Conservation (phyloP, 495 filamentous ascomycete species). For the Xylaria bambusicola region DNA sequence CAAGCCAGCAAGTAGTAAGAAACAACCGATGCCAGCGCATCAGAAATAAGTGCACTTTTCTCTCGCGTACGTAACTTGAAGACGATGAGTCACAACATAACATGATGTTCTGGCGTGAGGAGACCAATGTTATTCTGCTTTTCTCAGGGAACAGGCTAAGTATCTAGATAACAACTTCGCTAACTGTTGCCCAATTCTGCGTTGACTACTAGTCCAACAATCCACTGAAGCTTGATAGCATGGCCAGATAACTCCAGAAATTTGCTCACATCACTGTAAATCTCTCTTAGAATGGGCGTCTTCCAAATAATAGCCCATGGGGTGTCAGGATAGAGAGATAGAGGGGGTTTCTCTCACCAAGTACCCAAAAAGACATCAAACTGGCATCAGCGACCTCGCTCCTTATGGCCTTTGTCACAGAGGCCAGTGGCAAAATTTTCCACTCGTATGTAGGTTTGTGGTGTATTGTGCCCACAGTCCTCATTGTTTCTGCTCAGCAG, state of each 20-base stretch:
- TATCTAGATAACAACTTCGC: background rate
- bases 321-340: too few species aligned
- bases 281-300: too few species aligned
- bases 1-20: too few species aligned
- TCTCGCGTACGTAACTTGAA: background rate
- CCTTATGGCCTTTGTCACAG: background rate
- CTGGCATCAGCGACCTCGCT: background rate
- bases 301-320: too few species aligned
- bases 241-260: too few species aligned
- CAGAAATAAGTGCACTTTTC: too few species aligned
- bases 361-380: background rate
- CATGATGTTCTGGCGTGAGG: background rate
- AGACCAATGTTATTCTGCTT: background rate
- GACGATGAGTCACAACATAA: background rate
- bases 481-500: too few species aligned
- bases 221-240: background rate
- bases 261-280: too few species aligned
- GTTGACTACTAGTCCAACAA: background rate
- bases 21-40: too few species aligned
- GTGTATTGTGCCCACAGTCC: conserved; percentile 6
- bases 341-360: background rate
- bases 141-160: background rate
- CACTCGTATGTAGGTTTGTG: background rate
- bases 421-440: too few species aligned
- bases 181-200: background rate